Conservation (phyloP, 2,329 filamentous ascomycete species). For the Venturia oleaginea region DNA sequence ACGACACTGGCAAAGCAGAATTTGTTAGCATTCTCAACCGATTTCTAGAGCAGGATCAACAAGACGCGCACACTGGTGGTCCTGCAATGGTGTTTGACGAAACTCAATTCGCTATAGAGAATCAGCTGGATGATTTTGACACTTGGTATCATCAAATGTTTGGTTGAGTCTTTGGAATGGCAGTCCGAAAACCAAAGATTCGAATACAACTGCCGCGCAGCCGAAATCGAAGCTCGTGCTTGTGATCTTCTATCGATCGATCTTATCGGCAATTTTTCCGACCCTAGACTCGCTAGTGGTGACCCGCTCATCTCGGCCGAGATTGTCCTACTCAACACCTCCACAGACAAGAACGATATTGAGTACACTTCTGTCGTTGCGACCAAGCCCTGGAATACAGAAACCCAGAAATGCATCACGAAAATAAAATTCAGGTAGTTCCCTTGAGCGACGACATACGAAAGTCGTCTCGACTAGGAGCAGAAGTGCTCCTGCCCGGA, state of each 20-base stretch:
- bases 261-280: not conserved
- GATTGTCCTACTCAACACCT: not conserved
- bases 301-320: constrained; percentile 2
- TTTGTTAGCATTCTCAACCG: not conserved
- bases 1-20: constrained; percentile 1
- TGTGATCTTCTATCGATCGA: not conserved
- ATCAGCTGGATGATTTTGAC: constrained; percentile 4
- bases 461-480: constrained; percentile 17
- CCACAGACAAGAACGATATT: not conserved
- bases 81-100: not conserved
- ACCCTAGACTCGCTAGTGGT: not conserved
- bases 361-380: not conserved
- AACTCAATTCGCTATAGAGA: too few species aligned
- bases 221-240: not conserved
- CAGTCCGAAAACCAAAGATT: not conserved
- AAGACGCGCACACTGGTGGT: not conserved
- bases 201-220: not conserved
- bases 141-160: constrained; percentile 9
- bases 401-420: not conserved
- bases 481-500: constrained; percentile 16
- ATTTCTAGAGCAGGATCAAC: constrained; percentile 6
- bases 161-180: not conserved
- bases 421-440: not conserved
- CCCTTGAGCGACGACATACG: not conserved
- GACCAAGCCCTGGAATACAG: not conserved